Evolutionary conservation across 2,329 filamentous ascomycete genomes (phyloP), one percentile per base, ranked within the genome.

Genomic region (Claviceps africana): DNA sequence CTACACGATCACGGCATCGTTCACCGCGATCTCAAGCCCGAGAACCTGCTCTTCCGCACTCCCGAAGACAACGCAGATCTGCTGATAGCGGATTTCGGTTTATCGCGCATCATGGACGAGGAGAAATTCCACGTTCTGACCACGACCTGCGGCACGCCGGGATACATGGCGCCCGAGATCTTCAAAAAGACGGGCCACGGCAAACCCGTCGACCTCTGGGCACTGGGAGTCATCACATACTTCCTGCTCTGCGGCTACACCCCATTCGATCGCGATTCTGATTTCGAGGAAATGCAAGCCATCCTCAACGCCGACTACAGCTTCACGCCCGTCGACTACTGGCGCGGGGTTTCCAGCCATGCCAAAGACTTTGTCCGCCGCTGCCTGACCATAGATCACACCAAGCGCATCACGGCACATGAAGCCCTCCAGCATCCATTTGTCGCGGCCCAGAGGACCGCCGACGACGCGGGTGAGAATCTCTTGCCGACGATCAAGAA

Each of bases 141-240:
- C 11, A 98, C 93, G 0, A 98, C 93, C 1, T 98, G 93, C 66
- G 93, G 93, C 54, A 98, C 93, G 1, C 93, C 93, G 3, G 93
- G 93, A 48, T 98, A 98, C 70, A 98, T 98, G 93, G 93, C 93
- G 2, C 93, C 93, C 22, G 93, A 98, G 68, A 98, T 98, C 62
- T 98, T 98, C 73, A 95, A 95, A 70, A 98, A 98, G 75, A 90
- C 86, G 8, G 93, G 93, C 28, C 93, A 98, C 67, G 93, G 93
- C 57, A 98, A 97, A 70, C 90, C 93, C 60, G 93, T 98, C 51
- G 93, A 98, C 67, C 84, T 98, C 57, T 98, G 93, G 93, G 93
- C 93, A 39, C 88, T 97, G 56, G 93, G 93, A 47, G 93, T 98
- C 44, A 98, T 98, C 64, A 97, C 93, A 33, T 98, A 97, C 73